A percentile compares a stretch with the other conserved stretches of the same genome.
Evolutionary conservation across 768 basidiomycete species (phyloP).

Genomic region (Tylopilus rubrobrunneus): DNA sequence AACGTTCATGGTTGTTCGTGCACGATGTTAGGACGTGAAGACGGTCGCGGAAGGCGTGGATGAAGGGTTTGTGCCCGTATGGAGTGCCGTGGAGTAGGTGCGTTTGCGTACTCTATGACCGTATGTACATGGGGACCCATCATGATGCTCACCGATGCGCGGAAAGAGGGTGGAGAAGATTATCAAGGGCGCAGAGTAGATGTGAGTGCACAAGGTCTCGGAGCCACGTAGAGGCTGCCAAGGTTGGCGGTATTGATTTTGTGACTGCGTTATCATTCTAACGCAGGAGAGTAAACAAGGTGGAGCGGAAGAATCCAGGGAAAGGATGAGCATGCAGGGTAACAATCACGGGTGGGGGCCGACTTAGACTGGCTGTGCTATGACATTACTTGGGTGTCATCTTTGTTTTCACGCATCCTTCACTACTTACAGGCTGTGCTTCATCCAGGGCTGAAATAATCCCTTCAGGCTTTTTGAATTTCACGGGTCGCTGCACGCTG

Average conservation of each 20-base stretch:
- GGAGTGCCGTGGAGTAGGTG: slow-evolving; percentile 11
- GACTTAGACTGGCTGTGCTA: not conserved
- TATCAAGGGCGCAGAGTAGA: slow-evolving; percentile 4
- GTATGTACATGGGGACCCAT: not conserved
- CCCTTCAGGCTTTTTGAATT: not conserved
- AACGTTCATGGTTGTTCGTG: not conserved
- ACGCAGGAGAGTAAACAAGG: not conserved
- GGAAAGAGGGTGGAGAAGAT: slow-evolving; percentile 5
- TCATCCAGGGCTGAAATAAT: not conserved
- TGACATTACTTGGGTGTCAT: not conserved
- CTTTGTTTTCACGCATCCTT: not conserved
- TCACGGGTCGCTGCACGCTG: not conserved
- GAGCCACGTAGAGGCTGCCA: not conserved
- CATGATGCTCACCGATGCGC: too few relatives aligned
- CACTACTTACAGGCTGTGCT: not conserved
- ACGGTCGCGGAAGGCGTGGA: slow-evolving; percentile 3
- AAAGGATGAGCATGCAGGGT: not conserved
- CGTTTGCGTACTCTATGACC: not conserved
- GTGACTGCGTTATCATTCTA: not conserved
- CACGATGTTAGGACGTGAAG: slow-evolving; percentile 1
- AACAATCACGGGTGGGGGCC: too few relatives aligned
- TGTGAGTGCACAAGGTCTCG: not conserved
- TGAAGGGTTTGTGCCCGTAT: not conserved
- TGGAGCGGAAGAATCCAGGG: not conserved
- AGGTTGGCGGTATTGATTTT: not conserved